Conservation (phyloP, 306 rosid genomes). For the Hippophae tibetana region DNA sequence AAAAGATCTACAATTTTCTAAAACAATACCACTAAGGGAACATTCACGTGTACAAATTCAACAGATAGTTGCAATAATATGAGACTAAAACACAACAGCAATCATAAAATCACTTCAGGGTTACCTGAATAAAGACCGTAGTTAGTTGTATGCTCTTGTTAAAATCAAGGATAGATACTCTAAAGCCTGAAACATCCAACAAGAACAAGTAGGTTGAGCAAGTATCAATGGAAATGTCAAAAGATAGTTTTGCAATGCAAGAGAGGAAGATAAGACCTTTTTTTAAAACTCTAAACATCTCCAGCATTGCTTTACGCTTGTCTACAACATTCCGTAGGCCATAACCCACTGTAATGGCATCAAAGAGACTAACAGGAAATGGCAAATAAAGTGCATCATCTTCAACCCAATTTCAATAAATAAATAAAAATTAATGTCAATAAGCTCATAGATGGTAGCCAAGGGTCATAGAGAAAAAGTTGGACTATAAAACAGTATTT, state of each 20-base stretch:
- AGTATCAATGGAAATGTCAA: neutral
- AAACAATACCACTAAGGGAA: too few relatives aligned
- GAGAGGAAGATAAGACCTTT: conserved; percentile 33
- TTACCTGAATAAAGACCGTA: conserved; percentile 52
- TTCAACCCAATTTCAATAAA: conserved; percentile 65
- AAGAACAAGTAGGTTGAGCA: conserved; percentile 10
- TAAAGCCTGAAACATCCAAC: conserved; percentile 46
- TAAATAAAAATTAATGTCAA: conserved; percentile 5
- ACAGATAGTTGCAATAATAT: too few relatives aligned
- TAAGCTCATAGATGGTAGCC: conserved; percentile 6
- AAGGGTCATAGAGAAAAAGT: neutral
- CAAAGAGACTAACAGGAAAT: conserved; percentile 54
- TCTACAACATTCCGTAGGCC: conserved; percentile 83
- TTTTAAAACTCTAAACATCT: conserved; percentile 62
- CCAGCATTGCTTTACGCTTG: conserved; percentile 58
- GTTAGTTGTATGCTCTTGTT: conserved; percentile 52
- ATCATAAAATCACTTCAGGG: conserved; percentile 1
- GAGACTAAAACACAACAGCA: neutral
- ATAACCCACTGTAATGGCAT: conserved; percentile 83
- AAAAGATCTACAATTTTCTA: too few relatives aligned
- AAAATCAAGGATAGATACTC: conserved; percentile 65
- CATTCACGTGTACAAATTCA: too few relatives aligned
- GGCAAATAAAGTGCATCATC: conserved; percentile 91
- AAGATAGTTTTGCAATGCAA: too few relatives aligned
- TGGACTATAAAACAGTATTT: neutral